Evolutionary conservation across 176 grass and related monocot genomes (phyloP), one percentile per base, ranked within the genome.

Genomic region (Luzula sylvatica): DNA sequence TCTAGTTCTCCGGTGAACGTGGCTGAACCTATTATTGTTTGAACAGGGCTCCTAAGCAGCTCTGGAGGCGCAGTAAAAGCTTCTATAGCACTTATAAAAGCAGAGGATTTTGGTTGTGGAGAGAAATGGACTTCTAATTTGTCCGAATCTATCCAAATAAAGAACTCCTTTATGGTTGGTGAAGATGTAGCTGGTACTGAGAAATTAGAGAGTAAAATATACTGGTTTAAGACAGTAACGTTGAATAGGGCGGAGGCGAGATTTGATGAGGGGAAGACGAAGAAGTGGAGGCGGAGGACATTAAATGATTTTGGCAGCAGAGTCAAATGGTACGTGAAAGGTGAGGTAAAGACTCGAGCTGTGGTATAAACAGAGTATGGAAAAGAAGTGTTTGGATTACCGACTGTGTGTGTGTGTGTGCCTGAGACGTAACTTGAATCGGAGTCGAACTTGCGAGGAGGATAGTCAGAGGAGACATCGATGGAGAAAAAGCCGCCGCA

Each of bases 211-310:
- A 86, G 54, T 1, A 95, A 11, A 57, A 1, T 3, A 76, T 62
- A 76, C 23, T 2, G 47, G 23, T 48, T 68, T 25, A 38, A 9
- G 52, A 77, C 38, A 0, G 20, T 42, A 26, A 95, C 80, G 4
- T 26, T 16, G 66, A 95, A 95, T 3, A 38, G 47, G 2, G 80
- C 49, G 0, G 70, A 43, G 9, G 62, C 42, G 76, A 85, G 21
- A 27, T 46, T 25, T 14, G 73, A 13, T 66, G 85, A 79, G 1
- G 80, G 83, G 30, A 35, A 35, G n/a, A n/a, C n/a, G 55, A 70
- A 56, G 66, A 96, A 89, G 53, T 96, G 90, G 64, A 96, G 70
- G 55, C 90, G 90, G 58, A 96, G 77, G 56, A 96, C 58, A 71
- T 82, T 40, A 15, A 41, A 70, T 51, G 32, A 45, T 20, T 22